Evolutionary conservation across 441 rosid genomes (phyloP).

Genomic region (Populus tomentosa): DNA sequence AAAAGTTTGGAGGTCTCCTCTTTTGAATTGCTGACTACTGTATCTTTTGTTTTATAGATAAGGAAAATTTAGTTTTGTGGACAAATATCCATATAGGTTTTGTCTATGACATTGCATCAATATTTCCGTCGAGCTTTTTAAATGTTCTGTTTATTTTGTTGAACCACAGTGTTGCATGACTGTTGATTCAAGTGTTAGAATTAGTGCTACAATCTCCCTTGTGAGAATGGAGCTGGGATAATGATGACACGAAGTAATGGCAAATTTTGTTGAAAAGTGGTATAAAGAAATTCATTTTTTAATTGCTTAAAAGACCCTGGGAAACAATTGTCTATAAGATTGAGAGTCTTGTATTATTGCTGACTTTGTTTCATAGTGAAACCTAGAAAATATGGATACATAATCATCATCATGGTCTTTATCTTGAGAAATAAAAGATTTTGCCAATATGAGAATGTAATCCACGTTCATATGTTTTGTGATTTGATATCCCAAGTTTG

Average conservation of each 20-base stretch:
- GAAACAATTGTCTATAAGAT: neutral
- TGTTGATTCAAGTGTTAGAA: neutral
- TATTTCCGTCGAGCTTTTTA: neutral
- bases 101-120: neutral
- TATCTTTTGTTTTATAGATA: neutral
- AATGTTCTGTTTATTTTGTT: neutral
- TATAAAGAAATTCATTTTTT: neutral
- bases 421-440: neutral
- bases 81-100: neutral
- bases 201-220: neutral
- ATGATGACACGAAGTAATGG: neutral
- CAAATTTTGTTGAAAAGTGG: neutral
- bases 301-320: neutral
- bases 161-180: neutral
- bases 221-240: neutral
- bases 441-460: neutral
- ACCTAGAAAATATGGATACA: neutral
- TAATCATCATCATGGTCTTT: neutral
- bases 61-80: neutral
- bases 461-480: neutral
- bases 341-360: neutral
- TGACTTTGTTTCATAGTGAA: neutral
- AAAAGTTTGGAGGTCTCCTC: neutral
- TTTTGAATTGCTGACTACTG: neutral
- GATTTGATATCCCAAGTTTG: neutral